phyloP scores from a whole-genome alignment of 169 alveolate genomes.

The Haemoproteus tartakovskyi region DNA sequence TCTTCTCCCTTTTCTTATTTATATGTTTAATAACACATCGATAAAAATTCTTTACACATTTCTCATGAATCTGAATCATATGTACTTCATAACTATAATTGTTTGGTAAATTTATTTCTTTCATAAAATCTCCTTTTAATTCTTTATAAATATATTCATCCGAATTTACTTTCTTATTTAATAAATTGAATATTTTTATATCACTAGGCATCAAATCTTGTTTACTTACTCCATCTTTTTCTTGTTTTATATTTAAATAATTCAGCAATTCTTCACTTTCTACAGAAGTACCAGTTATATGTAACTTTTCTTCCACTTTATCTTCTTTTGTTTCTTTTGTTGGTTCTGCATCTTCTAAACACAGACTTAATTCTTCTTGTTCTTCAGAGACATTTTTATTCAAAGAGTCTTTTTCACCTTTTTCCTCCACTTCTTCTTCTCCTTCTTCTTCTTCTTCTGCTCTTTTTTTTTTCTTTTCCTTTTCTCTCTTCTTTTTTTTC shows the following conservation, averaged over 20 bases:
- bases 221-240: neutral
- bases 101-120: conserved; percentile 50
- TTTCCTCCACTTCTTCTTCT: conserved; percentile 6
- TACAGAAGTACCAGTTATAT: no score
- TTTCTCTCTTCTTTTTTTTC: no score
- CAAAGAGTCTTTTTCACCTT: no score
- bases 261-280: conserved; percentile 41
- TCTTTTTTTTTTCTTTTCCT: no score
- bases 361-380: no score
- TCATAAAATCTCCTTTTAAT: conserved; percentile 52
- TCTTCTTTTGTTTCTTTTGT: no score
- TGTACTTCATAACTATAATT: conserved; percentile 44
- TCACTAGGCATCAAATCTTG: conserved; percentile 3
- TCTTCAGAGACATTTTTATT: no score
- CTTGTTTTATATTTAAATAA: conserved; percentile 22
- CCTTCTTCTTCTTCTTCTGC: neutral
- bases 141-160: conserved; percentile 54
- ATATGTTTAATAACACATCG: conserved; percentile 29
- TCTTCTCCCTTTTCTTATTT: conserved; percentile 32
- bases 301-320: no score
- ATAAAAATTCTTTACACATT: conserved; percentile 26
- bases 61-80: conserved; percentile 20
- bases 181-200: conserved; percentile 22
- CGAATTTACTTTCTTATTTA: conserved; percentile 24
- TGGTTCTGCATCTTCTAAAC: no score